Evolutionary conservation across 2,329 filamentous ascomycete species (phyloP).

Genomic region (Aspergillus uvarum): DNA sequence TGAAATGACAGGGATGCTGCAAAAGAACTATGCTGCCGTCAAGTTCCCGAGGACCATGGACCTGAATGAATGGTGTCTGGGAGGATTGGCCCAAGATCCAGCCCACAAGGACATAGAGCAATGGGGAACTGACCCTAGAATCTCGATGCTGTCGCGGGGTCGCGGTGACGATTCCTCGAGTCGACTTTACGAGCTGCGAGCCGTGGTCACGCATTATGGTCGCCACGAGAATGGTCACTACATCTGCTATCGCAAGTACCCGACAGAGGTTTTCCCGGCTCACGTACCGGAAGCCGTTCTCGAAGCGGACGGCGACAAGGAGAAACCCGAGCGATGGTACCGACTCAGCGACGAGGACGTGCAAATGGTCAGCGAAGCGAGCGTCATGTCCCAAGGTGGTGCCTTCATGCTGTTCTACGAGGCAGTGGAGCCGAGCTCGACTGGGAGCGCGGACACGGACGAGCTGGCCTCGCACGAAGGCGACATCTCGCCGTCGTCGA

Average conservation of each 20-base stretch:
- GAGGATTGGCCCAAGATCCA: constrained; percentile 47
- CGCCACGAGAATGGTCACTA: constrained; percentile 96
- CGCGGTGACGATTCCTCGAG: constrained; percentile 52
- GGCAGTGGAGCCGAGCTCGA: constrained; percentile 51
- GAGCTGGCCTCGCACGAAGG: constrained; percentile 7
- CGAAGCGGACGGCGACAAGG: constrained; percentile 34
- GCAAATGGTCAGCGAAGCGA: constrained; percentile 67
- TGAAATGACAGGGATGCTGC: constrained; percentile 72
- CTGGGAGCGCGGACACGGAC: background rate
- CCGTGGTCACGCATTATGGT: constrained; percentile 85
- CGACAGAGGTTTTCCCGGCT: constrained; percentile 39
- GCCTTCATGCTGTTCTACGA: constrained; percentile 99
- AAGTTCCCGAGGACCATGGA: constrained; percentile 73
- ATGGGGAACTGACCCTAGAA: constrained; percentile 67
- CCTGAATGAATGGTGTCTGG: constrained; percentile 81
- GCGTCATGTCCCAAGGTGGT: constrained; percentile 71
- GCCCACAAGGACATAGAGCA: constrained; percentile 55
- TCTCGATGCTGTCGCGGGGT: constrained; percentile 70
- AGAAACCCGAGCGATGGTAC: constrained; percentile 70
- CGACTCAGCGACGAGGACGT: constrained; percentile 88
- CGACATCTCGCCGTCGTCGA: constrained; percentile 20
- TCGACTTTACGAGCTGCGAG: constrained; percentile 70
- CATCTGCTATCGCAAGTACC: constrained; percentile 79
- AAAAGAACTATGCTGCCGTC: constrained; percentile 80
- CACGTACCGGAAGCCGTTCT: constrained; percentile 33